Evolutionary conservation across 805 yeast species (phyloP), one percentile per base, ranked within the genome.

Genomic region (Candida wancherniae): DNA sequence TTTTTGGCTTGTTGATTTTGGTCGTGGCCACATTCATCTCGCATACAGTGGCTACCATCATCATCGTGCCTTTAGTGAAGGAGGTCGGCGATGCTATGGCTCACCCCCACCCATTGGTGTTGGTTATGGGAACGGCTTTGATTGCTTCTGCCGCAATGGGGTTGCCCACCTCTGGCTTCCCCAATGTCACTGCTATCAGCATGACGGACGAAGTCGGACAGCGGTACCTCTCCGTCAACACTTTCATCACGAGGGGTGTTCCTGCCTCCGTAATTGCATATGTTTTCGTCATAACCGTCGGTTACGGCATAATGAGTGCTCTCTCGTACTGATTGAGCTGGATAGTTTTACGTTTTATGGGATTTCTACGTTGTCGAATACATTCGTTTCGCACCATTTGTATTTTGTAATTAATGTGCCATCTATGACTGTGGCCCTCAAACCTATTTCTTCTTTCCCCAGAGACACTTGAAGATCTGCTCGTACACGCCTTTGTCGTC

Each of bases 1-100:
- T 83, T 3, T 90, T 92, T 54, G 69, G 69, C 13, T 45, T 60
- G 21, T 53, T 63, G 37, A 52, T 62, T 18, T 58, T 63, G 44
- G 63, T 57, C 9, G 53, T 63, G 39, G 69, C 69, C 16, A 63
- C 69, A 0, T 63, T 63, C 46, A 66, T 63, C 12, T 55, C 63
- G n/a, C 69, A 63, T 46, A 63, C 69, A 1, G 69, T 63, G 19
- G 69, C 69, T 1, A 66, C 69, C 4, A 53, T 63, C 27, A 63
- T 63, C 33, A 59, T 63, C 38, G 52, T 63, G 16, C 69, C 69
- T 7, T 58, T 63, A 45, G 67, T 63, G 16, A 47, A 55, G 33
- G 68, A 63, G 39, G 58, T 63, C 14, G 69, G 69, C 15, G 58
- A 60, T 11, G 42, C 50, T 10, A 51, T 63, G 52, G 53, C 57